Conservation (phyloP, 164 flowering plant species). For the Cinnamomum chago region DNA sequence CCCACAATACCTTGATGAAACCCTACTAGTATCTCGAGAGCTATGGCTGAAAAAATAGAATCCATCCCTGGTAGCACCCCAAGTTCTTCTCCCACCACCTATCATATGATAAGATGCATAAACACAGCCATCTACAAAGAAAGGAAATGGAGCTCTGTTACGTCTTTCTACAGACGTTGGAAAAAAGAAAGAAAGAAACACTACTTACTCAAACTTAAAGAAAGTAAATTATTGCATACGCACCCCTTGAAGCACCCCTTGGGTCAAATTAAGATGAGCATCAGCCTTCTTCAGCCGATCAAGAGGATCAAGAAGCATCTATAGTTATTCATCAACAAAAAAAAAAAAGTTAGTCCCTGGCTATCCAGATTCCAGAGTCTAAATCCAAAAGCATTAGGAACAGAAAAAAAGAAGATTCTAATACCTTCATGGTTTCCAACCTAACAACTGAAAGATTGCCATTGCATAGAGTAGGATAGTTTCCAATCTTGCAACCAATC, state of each 20-base stretch:
- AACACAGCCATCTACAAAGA: constrained; percentile 7
- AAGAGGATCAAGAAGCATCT: constrained; percentile 97
- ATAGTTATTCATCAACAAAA: constrained; percentile 10
- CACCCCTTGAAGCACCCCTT: constrained; percentile 96
- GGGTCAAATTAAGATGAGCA: constrained; percentile 71
- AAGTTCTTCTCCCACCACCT: constrained; percentile 98
- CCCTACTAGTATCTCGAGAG: constrained; percentile 48
- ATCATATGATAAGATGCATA: constrained; percentile 17
- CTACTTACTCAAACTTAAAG: background rate
- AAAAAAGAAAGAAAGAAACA: background rate
- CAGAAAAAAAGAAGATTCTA: constrained; percentile 16
- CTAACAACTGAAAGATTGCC: constrained; percentile 73
- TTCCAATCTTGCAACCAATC: constrained; percentile 72
- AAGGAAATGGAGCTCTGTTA: background rate
- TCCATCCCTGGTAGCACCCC: constrained; percentile 97
- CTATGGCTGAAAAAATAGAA: constrained; percentile 57
- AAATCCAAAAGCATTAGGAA: constrained; percentile 10
- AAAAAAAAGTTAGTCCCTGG: background rate
- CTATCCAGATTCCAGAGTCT: background rate
- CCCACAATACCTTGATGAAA: constrained; percentile 25
- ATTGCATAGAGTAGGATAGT: constrained; percentile 46
- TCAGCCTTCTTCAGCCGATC: constrained; percentile 73
- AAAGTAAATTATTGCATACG: constrained; percentile 44
- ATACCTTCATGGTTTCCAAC: constrained; percentile 75
- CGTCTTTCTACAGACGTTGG: background rate